Evolutionary conservation across 257 asterid species (phyloP).

Genomic region (Osmanthus fragrans): DNA sequence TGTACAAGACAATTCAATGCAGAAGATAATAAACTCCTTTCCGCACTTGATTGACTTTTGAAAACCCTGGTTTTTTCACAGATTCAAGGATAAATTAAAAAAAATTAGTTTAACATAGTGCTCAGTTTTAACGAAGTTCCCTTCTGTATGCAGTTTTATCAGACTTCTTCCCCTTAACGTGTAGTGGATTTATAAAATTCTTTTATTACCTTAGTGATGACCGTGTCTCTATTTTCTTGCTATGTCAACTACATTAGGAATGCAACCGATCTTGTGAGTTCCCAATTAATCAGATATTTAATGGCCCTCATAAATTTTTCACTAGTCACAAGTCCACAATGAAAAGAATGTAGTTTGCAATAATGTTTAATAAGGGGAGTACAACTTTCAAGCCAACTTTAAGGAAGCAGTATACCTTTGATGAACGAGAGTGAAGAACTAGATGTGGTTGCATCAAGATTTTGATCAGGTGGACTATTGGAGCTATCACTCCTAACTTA

Average conservation of each 20-base stretch:
- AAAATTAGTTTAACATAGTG: neutral
- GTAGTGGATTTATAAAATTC: neutral
- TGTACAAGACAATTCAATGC: neutral
- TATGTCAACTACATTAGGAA: constrained; percentile 1
- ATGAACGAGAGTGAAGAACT: constrained; percentile 80
- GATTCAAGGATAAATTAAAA: neutral
- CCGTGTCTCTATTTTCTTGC: neutral
- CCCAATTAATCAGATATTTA: neutral
- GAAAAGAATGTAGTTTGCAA: neutral
- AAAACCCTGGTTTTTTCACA: neutral
- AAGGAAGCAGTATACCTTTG: constrained; percentile 75
- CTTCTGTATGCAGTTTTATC: neutral
- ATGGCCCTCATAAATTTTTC: constrained; percentile 1
- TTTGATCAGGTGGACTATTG: constrained; percentile 46
- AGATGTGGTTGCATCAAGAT: constrained; percentile 43
- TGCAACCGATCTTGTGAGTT: constrained; percentile 17
- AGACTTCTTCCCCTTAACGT: constrained; percentile 5
- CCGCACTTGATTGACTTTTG: neutral
- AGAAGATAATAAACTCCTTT: neutral
- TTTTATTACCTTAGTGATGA: neutral
- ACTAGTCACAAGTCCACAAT: no score
- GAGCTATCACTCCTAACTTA: constrained; percentile 49
- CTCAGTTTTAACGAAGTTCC: neutral
- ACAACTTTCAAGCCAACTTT: no score
- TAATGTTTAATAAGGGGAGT: neutral